Base-by-base conservation (phyloP, 2,329 filamentous ascomycete species). In the Epichloe scottii region DNA sequence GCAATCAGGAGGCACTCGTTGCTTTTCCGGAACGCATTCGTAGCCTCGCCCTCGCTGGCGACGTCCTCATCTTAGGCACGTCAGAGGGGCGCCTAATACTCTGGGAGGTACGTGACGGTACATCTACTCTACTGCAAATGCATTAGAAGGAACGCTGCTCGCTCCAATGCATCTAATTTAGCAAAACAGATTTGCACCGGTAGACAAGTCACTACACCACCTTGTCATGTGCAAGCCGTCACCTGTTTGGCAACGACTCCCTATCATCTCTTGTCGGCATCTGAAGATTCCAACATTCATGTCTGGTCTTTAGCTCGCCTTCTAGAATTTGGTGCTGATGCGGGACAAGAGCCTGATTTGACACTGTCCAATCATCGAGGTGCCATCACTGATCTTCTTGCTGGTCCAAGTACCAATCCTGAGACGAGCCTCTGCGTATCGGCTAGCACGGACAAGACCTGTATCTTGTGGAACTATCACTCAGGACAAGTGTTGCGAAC, bases 381-480 rank as follows among this genome's bases (percentile, higher is more conserved):
- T 55, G 85, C 77, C 63, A 82, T 90, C 66, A 91, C 80, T 54
- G 79, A 76, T 48, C 63, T 86, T 17, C 68, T 68, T 5, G 68
- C 77, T 42, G 84, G 86, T 17, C 81, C 87, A 61, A 84, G 85
- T 62, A 72, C 76, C 53, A 84, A 81, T 63, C 64, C 70, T 15
- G 79, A 82, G 59, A 85, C 85, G 53, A 91, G 87, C 65, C 82
- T 97, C 54, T 90, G 86, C 53, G 77, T 96, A 19, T 94, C 91
- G 3, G 81, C 84, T 6, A 88, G 88, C 57, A 82, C 80, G 59
- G 93, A 97, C 69, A 90, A 87, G 68, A 93, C 88, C 7, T 88
- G 88, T 59, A 84, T 95, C 60, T 75, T 95, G 54, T 98, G 93
- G 93, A 90, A 97, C 68, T 94, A 94, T 64, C 81, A 83, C 55